These are phyloP conservation scores for Yamadazyma diospyri DNA, from an alignment of 1,139 yeast genomes.

Conservation along the genomic window DNA sequence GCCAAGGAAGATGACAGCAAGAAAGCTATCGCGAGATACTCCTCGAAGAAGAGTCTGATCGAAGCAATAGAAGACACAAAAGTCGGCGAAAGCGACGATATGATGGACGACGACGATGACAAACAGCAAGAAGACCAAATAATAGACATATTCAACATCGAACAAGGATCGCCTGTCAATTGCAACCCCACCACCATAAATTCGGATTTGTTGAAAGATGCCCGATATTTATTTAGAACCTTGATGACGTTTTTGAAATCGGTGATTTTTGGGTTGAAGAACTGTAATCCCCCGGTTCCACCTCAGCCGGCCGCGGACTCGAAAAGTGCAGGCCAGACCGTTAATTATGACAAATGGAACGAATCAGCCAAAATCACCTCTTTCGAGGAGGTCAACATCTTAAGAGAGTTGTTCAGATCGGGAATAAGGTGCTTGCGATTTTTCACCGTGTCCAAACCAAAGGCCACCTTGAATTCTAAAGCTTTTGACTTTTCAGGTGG, in stretches of 20 bases:
- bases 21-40: constrained; percentile 39
- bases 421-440: constrained; percentile 79
- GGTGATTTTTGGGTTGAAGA: constrained; percentile 83
- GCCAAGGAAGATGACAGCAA: constrained; percentile 43
- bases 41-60: constrained; percentile 21
- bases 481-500: constrained; percentile 64
- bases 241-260: constrained; percentile 88
- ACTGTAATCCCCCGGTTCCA: constrained; percentile 85
- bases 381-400: constrained; percentile 75
- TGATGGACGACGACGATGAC: constrained; percentile 1
- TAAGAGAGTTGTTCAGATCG: constrained; percentile 76
- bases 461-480: constrained; percentile 36
- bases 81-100: constrained; percentile 3
- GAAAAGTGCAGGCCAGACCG: constrained; percentile 55
- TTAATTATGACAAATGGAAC: constrained; percentile 66
- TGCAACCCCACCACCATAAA: constrained; percentile 28
- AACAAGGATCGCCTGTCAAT: constrained; percentile 38
- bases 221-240: constrained; percentile 82
- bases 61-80: constrained; percentile 2
- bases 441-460: constrained; percentile 58
- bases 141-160: constrained; percentile 37
- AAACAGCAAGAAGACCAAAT: constrained; percentile 18
- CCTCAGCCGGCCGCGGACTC: constrained; percentile 53
- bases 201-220: constrained; percentile 78
- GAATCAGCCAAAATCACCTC: constrained; percentile 82